Base-by-base conservation (phyloP, 148 eudicot species). In the Rhododendron henanense region DNA sequence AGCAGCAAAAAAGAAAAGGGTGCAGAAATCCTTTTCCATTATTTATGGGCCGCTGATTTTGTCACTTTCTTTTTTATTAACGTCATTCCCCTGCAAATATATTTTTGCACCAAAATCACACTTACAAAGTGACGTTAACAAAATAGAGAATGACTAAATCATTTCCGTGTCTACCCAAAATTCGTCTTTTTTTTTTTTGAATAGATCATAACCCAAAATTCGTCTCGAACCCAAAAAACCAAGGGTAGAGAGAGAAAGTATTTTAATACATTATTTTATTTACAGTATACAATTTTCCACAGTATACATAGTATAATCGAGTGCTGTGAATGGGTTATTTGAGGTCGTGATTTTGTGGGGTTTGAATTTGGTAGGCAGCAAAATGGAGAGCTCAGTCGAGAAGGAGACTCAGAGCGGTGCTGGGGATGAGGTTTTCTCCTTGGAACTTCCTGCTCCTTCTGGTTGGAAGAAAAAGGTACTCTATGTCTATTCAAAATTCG, bases 371-470 rank as follows among this genome's bases (percentile, higher is more conserved):
- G 89, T 85, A 90, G 93, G 88, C 87, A 48, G 84, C 51, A 73
- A 88, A 84, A 93, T 93, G 95, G 90, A 88, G 83, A 90, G 81
- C 87, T 88, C 90, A 76, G 93, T 87, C 53, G 90, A 87, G 86
- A 90, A 86, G 88, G 81, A 35, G 81, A 53, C 41, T 28, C 86
- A 84, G 39, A 85, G 84, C 83, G 87, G 45, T 59, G 78, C 89
- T 57, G 81, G 84, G 44, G 89, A 87, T 15, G 90, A 87, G 71
- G 81, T 15, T 71, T 83, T 87, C 21, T 84, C 92, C 69, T 16
- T 90, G 83, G 91, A 90, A 57, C 92, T 90, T 25, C 87, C 91
- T 57, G 90, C 92, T 78, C 92, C 92, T 90, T 25, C 85, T 85
- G 92, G 92, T 41, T 90, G 92, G 92, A 87, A 79, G 79, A 90